Percentiles rank a stretch among this genome's conserved stretches.
Conservation (phyloP, 2,329 filamentous ascomycete genomes). For the Fusarium sp. region DNA sequence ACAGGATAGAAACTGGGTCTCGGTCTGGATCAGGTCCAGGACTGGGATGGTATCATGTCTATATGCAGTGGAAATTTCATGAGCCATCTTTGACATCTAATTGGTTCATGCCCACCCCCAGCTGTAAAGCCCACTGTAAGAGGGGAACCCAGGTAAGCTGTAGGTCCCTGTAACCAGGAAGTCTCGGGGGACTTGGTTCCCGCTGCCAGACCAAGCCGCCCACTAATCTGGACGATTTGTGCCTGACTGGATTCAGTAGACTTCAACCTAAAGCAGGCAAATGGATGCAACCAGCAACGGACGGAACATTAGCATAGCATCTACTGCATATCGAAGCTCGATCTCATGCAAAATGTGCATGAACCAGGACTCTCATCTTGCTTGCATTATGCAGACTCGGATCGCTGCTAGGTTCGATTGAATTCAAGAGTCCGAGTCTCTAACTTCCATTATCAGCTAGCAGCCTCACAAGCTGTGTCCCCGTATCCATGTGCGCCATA, state of each 20-base stretch:
- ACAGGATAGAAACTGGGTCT: constrained; percentile 6
- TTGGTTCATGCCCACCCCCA: constrained; percentile 23
- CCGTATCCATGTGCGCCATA: constrained; percentile 30
- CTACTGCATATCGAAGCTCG: constrained; percentile 30
- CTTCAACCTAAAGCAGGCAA: constrained; percentile 18
- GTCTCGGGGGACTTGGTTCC: constrained; percentile 27
- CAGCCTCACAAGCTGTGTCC: constrained; percentile 1
- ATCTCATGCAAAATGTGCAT: constrained; percentile 38
- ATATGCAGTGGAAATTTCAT: constrained; percentile 36
- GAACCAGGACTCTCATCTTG: constrained; percentile 25
- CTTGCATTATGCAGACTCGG: constrained; percentile 25
- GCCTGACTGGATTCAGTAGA: constrained; percentile 5
- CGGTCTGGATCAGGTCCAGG: constrained; percentile 13
- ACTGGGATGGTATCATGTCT: constrained; percentile 39
- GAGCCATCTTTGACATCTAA: constrained; percentile 10
- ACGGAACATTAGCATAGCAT: neutral
- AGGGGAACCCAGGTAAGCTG: constrained; percentile 17
- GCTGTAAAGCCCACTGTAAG: constrained; percentile 26
- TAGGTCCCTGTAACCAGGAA: constrained; percentile 19
- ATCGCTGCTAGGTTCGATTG: constrained; percentile 11
- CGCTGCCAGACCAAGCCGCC: constrained; percentile 19
- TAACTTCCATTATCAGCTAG: neutral
- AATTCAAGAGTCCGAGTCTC: neutral
- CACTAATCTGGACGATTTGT: constrained; percentile 5
- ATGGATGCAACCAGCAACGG: constrained; percentile 18